A percentile compares a stretch with the other conserved stretches of the same genome.
These are phyloP conservation scores for Clarkia xantiana DNA, from an alignment of 345 rosid species.

Conservation along the genomic window DNA sequence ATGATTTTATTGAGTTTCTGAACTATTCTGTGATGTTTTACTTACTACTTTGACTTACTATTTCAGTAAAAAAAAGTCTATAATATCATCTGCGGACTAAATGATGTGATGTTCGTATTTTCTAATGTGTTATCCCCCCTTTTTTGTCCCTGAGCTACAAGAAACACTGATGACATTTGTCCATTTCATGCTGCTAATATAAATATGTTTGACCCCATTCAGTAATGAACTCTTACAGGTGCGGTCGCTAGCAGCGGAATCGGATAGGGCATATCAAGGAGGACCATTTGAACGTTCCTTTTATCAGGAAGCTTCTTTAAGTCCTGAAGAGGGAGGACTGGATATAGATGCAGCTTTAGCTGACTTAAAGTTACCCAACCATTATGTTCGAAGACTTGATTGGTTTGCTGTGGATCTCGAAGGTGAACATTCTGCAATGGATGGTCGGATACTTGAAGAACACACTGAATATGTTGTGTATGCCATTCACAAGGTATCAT, in stretches of 20 bases:
- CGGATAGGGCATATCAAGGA: slow-evolving; percentile 81
- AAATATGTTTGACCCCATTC: background rate
- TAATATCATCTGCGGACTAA: no score
- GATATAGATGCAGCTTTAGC: slow-evolving; percentile 17
- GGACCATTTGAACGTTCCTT: slow-evolving; percentile 66
- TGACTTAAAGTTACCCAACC: slow-evolving; percentile 44
- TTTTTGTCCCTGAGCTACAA: no score
- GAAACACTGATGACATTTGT: no score
- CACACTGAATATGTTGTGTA: slow-evolving; percentile 95
- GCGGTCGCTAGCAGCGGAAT: slow-evolving; percentile 88
- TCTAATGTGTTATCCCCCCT: no score
- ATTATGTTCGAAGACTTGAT: slow-evolving; percentile 49
- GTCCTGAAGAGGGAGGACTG: slow-evolving; percentile 34
- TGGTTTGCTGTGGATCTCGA: slow-evolving; percentile 99
- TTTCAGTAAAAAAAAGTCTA: no score
- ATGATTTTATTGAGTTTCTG: no score
- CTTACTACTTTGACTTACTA: no score
- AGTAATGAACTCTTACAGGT: slow-evolving; percentile 30
- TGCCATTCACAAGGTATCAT: slow-evolving; percentile 82
- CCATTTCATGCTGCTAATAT: no score
- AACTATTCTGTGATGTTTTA: no score
- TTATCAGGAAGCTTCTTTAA: slow-evolving; percentile 53
- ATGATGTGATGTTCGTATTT: no score
- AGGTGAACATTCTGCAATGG: slow-evolving; percentile 99
- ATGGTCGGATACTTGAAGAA: slow-evolving; percentile 88